phyloP scores from a whole-genome alignment of 2,329 filamentous ascomycete genomes.

The Penicillium sp. region DNA sequence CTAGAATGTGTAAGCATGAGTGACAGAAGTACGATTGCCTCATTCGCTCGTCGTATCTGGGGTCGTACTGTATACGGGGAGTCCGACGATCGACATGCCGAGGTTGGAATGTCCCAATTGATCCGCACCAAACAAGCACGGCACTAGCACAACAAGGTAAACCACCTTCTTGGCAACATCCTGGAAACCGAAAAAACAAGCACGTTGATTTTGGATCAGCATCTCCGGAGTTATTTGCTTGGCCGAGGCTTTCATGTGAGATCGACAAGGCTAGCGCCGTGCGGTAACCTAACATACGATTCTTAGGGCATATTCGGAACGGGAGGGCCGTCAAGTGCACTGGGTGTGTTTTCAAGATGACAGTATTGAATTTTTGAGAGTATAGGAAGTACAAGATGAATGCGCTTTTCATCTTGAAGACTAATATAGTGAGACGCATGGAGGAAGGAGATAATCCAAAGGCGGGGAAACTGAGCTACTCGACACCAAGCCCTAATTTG shows the following conservation, averaged over 20 bases:
- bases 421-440: not conserved
- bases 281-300: constrained; percentile 12
- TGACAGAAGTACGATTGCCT: not conserved
- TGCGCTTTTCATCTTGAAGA: not conserved
- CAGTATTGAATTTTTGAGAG: no score
- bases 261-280: constrained; percentile 19
- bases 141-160: constrained; percentile 4
- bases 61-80: not conserved
- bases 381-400: not conserved
- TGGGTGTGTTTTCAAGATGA: not conserved
- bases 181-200: constrained; percentile 3
- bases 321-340: not conserved
- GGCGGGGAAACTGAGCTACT: constrained; percentile 4
- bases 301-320: not conserved
- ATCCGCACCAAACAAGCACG: constrained; percentile 1
- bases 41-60: not conserved
- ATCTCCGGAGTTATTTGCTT: constrained; percentile 1
- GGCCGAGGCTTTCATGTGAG: constrained; percentile 23
- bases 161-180: not conserved
- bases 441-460: not conserved
- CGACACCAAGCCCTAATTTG: constrained; percentile 9
- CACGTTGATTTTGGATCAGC: not conserved
- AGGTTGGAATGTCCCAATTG: constrained; percentile 2
- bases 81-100: constrained; percentile 3
- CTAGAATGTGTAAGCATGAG: not conserved